phyloP scores from a whole-genome alignment of 2,329 filamentous ascomycete species.

The Fusarium ramigenum region DNA sequence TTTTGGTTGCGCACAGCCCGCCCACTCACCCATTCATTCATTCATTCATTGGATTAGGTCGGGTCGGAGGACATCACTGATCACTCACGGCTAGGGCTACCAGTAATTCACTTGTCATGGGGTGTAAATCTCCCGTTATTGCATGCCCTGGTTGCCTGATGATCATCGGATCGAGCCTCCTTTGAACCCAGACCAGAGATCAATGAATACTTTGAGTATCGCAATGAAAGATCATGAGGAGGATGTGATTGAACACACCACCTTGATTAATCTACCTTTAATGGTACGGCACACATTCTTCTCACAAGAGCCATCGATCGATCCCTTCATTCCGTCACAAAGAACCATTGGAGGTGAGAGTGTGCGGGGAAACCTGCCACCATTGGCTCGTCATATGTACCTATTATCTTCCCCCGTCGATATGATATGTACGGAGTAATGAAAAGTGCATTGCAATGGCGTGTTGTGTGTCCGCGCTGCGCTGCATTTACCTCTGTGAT shows the following conservation, averaged over 20 bases:
- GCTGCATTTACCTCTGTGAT: background rate
- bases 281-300: background rate
- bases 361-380: constrained; percentile 27
- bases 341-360: constrained; percentile 27
- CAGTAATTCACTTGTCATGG: background rate
- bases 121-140: constrained; percentile 26
- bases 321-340: background rate
- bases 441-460: background rate
- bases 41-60: background rate
- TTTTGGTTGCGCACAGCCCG: background rate
- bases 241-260: background rate
- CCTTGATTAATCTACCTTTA: background rate
- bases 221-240: background rate
- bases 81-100: constrained; percentile 7
- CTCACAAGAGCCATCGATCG: background rate
- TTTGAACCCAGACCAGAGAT: background rate
- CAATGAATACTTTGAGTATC: too few relatives aligned
- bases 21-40: background rate
- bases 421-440: background rate
- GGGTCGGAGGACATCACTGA: constrained; percentile 6
- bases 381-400: constrained; percentile 9
- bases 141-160: background rate
- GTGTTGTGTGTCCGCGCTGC: background rate
- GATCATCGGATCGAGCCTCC: background rate
- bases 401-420: background rate